Evolutionary conservation across 129 eudicot genomes (phyloP).

Genomic region (Scalesia atractyloides): DNA sequence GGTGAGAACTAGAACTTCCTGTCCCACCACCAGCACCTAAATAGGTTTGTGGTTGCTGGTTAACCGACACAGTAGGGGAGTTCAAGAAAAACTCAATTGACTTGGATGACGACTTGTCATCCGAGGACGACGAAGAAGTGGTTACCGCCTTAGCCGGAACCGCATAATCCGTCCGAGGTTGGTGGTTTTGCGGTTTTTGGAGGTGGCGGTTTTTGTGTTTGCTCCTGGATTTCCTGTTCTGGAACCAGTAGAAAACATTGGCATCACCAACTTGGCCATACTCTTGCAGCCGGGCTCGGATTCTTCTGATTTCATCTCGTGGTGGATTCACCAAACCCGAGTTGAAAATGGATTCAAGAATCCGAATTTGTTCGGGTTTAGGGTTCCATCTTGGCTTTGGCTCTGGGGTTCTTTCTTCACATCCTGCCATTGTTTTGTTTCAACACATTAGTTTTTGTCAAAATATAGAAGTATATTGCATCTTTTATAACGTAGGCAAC

Average conservation of each 20-base stretch:
- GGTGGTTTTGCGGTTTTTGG: slow-evolving; percentile 43
- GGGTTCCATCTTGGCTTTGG: slow-evolving; percentile 99
- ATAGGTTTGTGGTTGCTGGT: slow-evolving; percentile 45
- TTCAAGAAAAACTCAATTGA: slow-evolving; percentile 40
- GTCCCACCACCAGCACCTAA: slow-evolving; percentile 14
- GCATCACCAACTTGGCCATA: slow-evolving; percentile 98
- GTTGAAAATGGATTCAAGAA: slow-evolving; percentile 87
- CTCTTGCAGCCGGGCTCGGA: slow-evolving; percentile 76
- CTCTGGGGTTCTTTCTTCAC: slow-evolving; percentile 84
- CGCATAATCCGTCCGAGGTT: slow-evolving; percentile 2
- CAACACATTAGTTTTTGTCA: slow-evolving; percentile 15
- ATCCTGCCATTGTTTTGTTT: slow-evolving; percentile 37
- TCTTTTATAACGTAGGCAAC: slow-evolving; percentile 43
- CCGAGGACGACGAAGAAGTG: slow-evolving; percentile 65
- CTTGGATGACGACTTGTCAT: slow-evolving; percentile 62
- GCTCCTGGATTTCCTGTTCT: slow-evolving; percentile 88
- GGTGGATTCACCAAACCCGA: slow-evolving; percentile 97
- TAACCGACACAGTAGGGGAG: slow-evolving; percentile 72
- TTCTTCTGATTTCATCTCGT: slow-evolving; percentile 78
- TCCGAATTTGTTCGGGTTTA: slow-evolving; percentile 88
- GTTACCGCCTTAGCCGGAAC: slow-evolving; percentile 30
- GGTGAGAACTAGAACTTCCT: background rate
- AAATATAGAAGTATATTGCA: background rate
- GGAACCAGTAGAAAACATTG: slow-evolving; percentile 96
- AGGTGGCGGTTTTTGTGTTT: slow-evolving; percentile 75